Evolutionary conservation across 305 asterid species (phyloP), one percentile per base, ranked within the genome.

Genomic region (Fraxinus albicans): DNA sequence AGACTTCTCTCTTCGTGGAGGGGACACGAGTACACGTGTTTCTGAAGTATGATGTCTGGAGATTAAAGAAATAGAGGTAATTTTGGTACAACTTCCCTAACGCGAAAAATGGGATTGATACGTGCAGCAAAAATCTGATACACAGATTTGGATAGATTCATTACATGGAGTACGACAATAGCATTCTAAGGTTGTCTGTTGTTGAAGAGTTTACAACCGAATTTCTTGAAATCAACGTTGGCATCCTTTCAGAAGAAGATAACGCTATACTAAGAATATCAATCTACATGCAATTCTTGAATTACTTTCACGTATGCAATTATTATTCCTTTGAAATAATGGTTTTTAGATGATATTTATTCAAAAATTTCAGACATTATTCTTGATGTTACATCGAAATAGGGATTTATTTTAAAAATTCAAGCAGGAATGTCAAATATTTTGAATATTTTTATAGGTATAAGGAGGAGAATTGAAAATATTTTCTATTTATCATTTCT

Each of bases 131-230:
- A 67, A 29, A 67, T 0, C 31, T 25, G 27, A 23, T 1, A 67
- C 34, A 27, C 35, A 60, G 13, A 67, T 25, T 1, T 65, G 27
- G 23, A 58, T n/a, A 21, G 4, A 13, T 25, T 25, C 38, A 29
- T 9, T 82, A 73, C 85, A 81, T 86, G 87, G 79, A 83, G 77
- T 78, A 85, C 73, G 83, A 84, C 33, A 86, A 80, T 76, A 84
- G 78, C 85, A 82, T 82, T 78, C 82, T 3, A 78, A 78, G 84
- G 77, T 53, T 82, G 83, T 79, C 77, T 29, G 74, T 83, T 83
- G 63, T 83, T 63, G 72, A 63, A 63, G 23, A 63, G 29, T 23
- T 63, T 63, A 63, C 72, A 63, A 63, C 31, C 8, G 6, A 63
- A 25, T 67, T 67, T 29, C 19, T 67, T 27, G 17, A 67, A 67